These are phyloP conservation scores for Erodium trifolium DNA, from an alignment of 441 rosid species.

Conservation along the genomic window DNA sequence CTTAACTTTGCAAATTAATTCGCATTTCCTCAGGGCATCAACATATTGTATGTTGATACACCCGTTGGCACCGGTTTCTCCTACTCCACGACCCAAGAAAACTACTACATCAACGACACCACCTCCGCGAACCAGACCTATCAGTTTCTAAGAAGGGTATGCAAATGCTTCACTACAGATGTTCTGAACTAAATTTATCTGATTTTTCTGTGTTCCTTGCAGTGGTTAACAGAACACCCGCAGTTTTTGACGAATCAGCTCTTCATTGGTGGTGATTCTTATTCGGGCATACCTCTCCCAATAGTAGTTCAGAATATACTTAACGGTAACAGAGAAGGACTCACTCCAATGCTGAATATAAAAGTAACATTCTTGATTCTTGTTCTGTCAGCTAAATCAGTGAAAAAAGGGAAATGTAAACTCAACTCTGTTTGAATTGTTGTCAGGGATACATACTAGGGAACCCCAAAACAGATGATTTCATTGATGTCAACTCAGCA, in stretches of 20 bases:
- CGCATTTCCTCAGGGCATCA: conserved; percentile 17
- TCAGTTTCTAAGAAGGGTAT: conserved; percentile 26
- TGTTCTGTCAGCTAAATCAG: background rate
- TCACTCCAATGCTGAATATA: conserved; percentile 6
- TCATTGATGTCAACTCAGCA: conserved; percentile 20
- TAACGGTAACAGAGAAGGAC: background rate
- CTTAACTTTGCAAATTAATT: no score
- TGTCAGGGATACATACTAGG: conserved; percentile 64
- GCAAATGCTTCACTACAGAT: background rate
- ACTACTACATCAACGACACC: conserved; percentile 23
- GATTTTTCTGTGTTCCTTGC: conserved; percentile 9
- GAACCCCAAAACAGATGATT: conserved; percentile 24
- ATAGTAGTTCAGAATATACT: conserved; percentile 10
- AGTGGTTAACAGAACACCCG: conserved; percentile 58
- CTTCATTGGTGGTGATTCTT: conserved; percentile 68
- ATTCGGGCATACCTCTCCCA: conserved; percentile 28
- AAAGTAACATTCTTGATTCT: conserved; percentile 2
- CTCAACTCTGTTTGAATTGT: background rate
- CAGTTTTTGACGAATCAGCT: conserved; percentile 41
- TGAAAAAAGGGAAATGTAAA: background rate
- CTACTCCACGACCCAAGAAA: conserved; percentile 26
- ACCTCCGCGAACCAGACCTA: conserved; percentile 14
- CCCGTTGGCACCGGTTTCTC: conserved; percentile 36
- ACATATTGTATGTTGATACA: conserved; percentile 31
- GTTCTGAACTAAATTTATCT: background rate